Percentiles rank a stretch among this genome's conserved stretches.
Conservation (phyloP, 371 early-diverging fungal genomes). For the Parasitella parasitica region DNA sequence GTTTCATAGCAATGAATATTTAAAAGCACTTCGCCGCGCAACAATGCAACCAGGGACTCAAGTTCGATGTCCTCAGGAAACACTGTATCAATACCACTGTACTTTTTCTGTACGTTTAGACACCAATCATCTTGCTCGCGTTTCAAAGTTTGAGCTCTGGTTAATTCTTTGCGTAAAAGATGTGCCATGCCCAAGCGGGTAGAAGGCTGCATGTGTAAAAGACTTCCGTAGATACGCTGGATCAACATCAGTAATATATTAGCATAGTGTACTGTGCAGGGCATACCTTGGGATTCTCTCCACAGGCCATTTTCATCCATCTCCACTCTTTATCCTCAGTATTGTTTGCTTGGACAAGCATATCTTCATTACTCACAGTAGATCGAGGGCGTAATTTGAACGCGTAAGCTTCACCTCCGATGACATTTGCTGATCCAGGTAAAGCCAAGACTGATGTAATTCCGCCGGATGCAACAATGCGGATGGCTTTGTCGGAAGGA, state of each 20-base stretch:
- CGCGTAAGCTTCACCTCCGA: conserved; percentile 76
- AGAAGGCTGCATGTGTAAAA: conserved; percentile 30
- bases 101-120: conserved; percentile 41
- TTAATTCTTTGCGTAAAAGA: conserved; percentile 64
- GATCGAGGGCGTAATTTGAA: conserved; percentile 57
- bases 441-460: conserved; percentile 73
- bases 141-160: conserved; percentile 54
- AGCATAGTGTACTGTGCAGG: background rate
- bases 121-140: conserved; percentile 82
- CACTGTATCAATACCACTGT: conserved; percentile 36
- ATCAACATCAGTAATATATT: background rate
- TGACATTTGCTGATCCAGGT: conserved; percentile 74
- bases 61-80: conserved; percentile 70
- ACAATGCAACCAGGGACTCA: conserved; percentile 65
- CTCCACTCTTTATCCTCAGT: conserved; percentile 46
- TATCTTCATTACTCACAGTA: conserved; percentile 60
- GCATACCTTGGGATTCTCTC: conserved; percentile 75
- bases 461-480: conserved; percentile 71
- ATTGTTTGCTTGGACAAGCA: conserved; percentile 59
- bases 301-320: conserved; percentile 83
- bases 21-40: conserved; percentile 70
- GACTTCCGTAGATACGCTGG: conserved; percentile 29
- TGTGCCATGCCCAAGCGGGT: conserved; percentile 69
- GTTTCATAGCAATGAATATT: conserved; percentile 79
- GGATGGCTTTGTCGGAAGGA: conserved; percentile 63